Conservation (phyloP, 2,329 filamentous ascomycete genomes). For the Fusarium brevicatenulatum region DNA sequence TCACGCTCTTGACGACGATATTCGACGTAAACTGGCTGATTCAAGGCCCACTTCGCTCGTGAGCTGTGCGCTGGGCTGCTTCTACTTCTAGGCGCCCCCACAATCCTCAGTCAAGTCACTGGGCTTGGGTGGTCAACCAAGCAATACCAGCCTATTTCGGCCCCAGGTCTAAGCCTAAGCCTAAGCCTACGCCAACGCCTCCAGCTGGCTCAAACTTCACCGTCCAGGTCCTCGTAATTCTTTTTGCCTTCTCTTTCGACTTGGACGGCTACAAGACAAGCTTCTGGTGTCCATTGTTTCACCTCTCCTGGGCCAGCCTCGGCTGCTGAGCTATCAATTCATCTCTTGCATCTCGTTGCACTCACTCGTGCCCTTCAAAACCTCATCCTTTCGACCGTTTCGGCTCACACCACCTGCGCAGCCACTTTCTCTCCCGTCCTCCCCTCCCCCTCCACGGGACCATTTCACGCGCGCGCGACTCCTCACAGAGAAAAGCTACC, state of each 20-base stretch:
- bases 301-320: slow-evolving; percentile 19
- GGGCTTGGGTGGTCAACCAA: slow-evolving; percentile 23
- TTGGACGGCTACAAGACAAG: slow-evolving; percentile 19
- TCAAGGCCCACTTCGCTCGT: slow-evolving; percentile 25
- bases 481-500: slow-evolving; percentile 1
- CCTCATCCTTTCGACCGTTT: slow-evolving; percentile 28
- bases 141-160: slow-evolving; percentile 40
- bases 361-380: background rate
- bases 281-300: slow-evolving; percentile 26
- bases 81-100: slow-evolving; percentile 10
- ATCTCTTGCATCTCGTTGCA: slow-evolving; percentile 3
- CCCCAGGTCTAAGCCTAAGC: slow-evolving; percentile 35
- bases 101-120: slow-evolving; percentile 18
- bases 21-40: slow-evolving; percentile 30
- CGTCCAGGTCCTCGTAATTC: slow-evolving; percentile 39
- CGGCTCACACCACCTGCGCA: slow-evolving; percentile 35
- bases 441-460: slow-evolving; percentile 35
- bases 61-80: slow-evolving; percentile 16
- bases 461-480: slow-evolving; percentile 31
- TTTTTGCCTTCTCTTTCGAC: slow-evolving; percentile 31
- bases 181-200: slow-evolving; percentile 29
- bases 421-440: slow-evolving; percentile 25
- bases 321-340: slow-evolving; percentile 35
- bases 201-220: slow-evolving; percentile 41
- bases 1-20: background rate